Conservation (phyloP, 768 basidiomycete genomes). For the Suillus subluteus region DNA sequence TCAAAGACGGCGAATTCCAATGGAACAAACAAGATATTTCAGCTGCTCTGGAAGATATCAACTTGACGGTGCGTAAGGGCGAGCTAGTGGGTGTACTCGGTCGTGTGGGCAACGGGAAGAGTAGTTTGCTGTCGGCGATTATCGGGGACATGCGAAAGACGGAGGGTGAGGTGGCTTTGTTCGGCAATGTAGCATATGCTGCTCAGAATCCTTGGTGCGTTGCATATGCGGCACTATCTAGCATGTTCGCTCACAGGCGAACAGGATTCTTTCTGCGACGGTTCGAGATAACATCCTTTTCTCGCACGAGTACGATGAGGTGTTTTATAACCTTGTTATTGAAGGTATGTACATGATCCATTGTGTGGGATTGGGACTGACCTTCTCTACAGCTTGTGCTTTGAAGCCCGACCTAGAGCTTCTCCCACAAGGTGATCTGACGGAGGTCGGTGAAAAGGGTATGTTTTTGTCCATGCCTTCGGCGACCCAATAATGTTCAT, state of each 20-base stretch:
- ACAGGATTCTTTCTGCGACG: constrained; percentile 82
- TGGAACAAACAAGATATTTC: constrained; percentile 70
- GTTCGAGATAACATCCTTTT: constrained; percentile 92
- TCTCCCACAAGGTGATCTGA: constrained; percentile 80
- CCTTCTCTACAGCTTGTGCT: constrained; percentile 67
- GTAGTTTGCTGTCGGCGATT: constrained; percentile 76
- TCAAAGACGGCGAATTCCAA: constrained; percentile 77
- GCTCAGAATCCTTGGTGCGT: constrained; percentile 84
- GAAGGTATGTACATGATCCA: constrained; percentile 53
- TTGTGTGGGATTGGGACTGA: neutral
- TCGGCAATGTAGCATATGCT: constrained; percentile 79
- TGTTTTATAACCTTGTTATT: constrained; percentile 80
- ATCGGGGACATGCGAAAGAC: constrained; percentile 84
- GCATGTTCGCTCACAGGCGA: neutral
- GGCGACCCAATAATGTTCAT: neutral
- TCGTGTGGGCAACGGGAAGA: constrained; percentile 92
- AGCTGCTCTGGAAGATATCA: constrained; percentile 72
- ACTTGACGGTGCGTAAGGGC: constrained; percentile 76
- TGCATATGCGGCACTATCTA: neutral
- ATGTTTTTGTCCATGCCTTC: constrained; percentile 6
- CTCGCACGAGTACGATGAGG: constrained; percentile 85
- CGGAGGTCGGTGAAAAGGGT: constrained; percentile 88
- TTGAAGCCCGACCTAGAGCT: constrained; percentile 79
- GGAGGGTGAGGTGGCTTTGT: constrained; percentile 72
- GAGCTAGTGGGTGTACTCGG: constrained; percentile 86